Conservation (phyloP, 73 alveolate species). For the Paramecium octaurelia region DNA sequence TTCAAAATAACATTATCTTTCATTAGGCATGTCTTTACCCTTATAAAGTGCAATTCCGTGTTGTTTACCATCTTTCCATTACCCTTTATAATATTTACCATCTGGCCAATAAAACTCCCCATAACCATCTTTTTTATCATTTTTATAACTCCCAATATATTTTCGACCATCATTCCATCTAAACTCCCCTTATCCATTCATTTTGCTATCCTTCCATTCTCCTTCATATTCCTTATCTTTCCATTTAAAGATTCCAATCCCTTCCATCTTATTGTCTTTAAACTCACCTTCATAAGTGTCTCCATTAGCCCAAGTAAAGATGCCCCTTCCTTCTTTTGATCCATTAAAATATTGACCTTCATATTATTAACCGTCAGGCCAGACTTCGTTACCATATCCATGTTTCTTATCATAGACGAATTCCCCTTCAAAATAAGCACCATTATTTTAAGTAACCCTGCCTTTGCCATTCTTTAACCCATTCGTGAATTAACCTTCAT, state of each 20-base stretch:
- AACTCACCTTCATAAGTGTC: constrained; percentile 80
- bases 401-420: background rate
- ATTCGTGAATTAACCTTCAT: background rate
- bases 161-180: constrained; percentile 72
- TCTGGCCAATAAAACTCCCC: constrained; percentile 68
- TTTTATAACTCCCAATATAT: background rate
- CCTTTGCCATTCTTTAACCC: background rate
- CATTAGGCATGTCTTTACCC: background rate
- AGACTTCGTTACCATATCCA: constrained; percentile 51
- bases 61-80: constrained; percentile 68
- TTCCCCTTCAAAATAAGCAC: constrained; percentile 16
- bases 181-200: constrained; percentile 78
- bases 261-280: constrained; percentile 73
- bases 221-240: constrained; percentile 74
- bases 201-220: constrained; percentile 73
- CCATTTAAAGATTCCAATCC: constrained; percentile 76
- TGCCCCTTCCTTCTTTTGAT: constrained; percentile 48
- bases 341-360: constrained; percentile 46
- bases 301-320: constrained; percentile 71
- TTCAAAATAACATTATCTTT: constrained; percentile 7
- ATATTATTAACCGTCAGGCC: constrained; percentile 64
- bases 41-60: constrained; percentile 72
- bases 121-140: constrained; percentile 67
- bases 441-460: background rate
- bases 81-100: constrained; percentile 76